These are phyloP conservation scores for Ulota crispa DNA, from an alignment of 225 moss, liverwort and hornwort genomes.

Conservation along the genomic window DNA sequence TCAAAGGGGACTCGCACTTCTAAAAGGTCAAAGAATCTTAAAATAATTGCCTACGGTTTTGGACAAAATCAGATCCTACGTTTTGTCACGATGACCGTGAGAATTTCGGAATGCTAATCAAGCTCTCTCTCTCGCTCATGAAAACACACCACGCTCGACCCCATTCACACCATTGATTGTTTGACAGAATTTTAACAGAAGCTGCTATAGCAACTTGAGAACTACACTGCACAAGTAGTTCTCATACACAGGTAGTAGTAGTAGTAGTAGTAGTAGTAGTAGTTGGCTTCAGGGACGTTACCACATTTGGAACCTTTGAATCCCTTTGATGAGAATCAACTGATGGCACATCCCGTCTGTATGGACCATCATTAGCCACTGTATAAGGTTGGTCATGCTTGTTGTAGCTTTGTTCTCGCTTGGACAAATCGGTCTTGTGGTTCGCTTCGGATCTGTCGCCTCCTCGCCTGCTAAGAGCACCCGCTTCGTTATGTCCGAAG, in stretches of 20 bases:
- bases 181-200: slow-evolving; percentile 23
- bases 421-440: slow-evolving; percentile 50
- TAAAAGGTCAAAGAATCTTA: slow-evolving; percentile 30
- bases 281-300: slow-evolving; percentile 56
- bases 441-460: slow-evolving; percentile 63
- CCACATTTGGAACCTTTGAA: slow-evolving; percentile 59
- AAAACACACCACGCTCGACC: slow-evolving; percentile 18
- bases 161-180: slow-evolving; percentile 29
- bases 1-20: slow-evolving; percentile 22
- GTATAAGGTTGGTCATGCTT: slow-evolving; percentile 57
- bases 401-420: slow-evolving; percentile 52
- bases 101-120: slow-evolving; percentile 18
- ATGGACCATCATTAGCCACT: slow-evolving; percentile 44
- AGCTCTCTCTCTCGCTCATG: background rate
- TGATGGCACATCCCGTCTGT: slow-evolving; percentile 48
- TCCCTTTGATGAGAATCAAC: slow-evolving; percentile 66
- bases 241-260: slow-evolving; percentile 43
- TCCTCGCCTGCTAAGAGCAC: slow-evolving; percentile 52
- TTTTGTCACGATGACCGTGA: slow-evolving; percentile 2
- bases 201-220: slow-evolving; percentile 61
- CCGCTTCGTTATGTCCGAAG: slow-evolving; percentile 57
- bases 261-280: background rate
- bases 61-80: slow-evolving; percentile 17
- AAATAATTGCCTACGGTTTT: slow-evolving; percentile 28
- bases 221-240: slow-evolving; percentile 54